Evolutionary conservation across 192 early-diverging fungal genomes (phyloP), one percentile per base, ranked within the genome.

Genomic region (Podila epigama): DNA sequence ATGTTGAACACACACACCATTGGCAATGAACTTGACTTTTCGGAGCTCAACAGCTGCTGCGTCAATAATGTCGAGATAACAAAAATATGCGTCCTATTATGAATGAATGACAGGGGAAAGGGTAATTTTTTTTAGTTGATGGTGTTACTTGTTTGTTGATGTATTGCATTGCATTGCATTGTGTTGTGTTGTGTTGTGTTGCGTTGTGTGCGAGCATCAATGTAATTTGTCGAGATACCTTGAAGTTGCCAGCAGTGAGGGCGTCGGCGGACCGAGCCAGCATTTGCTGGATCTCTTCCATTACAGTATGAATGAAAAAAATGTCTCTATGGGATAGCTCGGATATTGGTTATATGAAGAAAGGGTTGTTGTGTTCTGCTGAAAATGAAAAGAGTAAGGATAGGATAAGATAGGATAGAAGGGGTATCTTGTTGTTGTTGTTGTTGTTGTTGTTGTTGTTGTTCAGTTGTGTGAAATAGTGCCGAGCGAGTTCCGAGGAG

Each of bases 11-110:
- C 36, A 79, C 81, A 75, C 73, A 89, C 87, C 79, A 64, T 86
- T 80, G 80, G 82, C 83, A 58, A 89, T 78, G 60, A 89, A 89
- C 66, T 85, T 86, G 56, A 85, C 81, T 54, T 80, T 83, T 34
- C 81, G 62, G 13, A 89, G 67, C 33, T 85, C 71, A 36, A 80
- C 62, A 5, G 85, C 50, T 10, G 84, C 70, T 11, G 68, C 54
- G 52, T 87, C 82, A 28, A 81, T 80, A 22, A 79, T 62, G 55
- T 60, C 70, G 40, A 86, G 52, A 58, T 83, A 84, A 34, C 59
- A 69, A 39, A 81, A 70, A 70, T 88, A 88, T 37, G 86, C 87
- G 55, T 89, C 87, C 87, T 89, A 60, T 25, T 25, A 29, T 25
- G 25, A 5, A 25, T 13, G 12, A 16, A 32, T 32, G 25, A 13